A percentile compares a stretch with the other conserved stretches of the same genome.
phyloP scores from a whole-genome alignment of 129 eudicot genomes.

The Mikania micrantha region DNA sequence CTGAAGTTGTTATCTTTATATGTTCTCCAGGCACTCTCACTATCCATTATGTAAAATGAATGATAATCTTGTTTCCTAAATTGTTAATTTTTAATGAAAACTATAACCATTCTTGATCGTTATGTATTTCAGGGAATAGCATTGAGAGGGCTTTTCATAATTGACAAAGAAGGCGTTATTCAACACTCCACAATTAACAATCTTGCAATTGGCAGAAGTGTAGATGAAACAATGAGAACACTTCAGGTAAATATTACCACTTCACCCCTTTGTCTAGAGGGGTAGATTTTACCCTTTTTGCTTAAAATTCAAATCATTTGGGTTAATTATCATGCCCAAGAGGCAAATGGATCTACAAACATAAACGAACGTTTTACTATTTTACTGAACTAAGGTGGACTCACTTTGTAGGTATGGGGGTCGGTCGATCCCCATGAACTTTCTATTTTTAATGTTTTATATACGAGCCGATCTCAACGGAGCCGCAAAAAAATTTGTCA shows the following conservation, averaged over 20 bases:
- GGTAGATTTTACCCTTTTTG: background rate
- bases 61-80: background rate
- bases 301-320: background rate
- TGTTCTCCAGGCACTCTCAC: background rate
- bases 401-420: no score
- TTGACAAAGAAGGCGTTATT: slow-evolving; percentile 94
- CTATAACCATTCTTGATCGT: background rate
- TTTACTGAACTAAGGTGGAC: no score
- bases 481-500: no score
- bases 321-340: background rate
- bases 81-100: background rate
- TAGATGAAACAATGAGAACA: slow-evolving; percentile 96
- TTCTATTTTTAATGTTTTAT: no score
- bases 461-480: no score
- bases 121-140: slow-evolving; percentile 64
- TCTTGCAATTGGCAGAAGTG: slow-evolving; percentile 94
- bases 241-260: slow-evolving; percentile 57
- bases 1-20: background rate
- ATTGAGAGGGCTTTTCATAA: slow-evolving; percentile 87
- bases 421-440: no score
- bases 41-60: background rate
- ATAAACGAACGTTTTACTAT: no score
- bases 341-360: no score
- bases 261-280: background rate
- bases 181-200: slow-evolving; percentile 97